phyloP scores from a whole-genome alignment of 805 yeast genomes.

The Ogataea salicorniae region DNA sequence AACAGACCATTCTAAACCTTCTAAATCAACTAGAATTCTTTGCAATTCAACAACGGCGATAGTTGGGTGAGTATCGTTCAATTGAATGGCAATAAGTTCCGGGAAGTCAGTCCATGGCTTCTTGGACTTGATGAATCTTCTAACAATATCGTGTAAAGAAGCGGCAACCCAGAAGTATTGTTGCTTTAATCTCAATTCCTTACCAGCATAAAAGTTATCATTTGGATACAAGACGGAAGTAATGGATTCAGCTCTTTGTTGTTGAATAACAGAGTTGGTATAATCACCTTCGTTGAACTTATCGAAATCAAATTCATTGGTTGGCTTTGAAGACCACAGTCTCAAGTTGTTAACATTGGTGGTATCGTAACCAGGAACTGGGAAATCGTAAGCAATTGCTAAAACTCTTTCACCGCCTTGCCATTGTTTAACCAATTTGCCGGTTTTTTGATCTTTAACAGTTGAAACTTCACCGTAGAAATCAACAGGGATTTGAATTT shows the following conservation, averaged over 20 bases:
- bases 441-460: conserved; percentile 45
- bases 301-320: conserved; percentile 84
- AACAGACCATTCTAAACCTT: conserved; percentile 71
- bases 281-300: conserved; percentile 92
- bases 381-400: conserved; percentile 88
- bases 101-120: conserved; percentile 80
- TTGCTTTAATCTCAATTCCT: conserved; percentile 87
- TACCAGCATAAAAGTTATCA: conserved; percentile 87
- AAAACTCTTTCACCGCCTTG: conserved; percentile 83
- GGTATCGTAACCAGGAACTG: conserved; percentile 86
- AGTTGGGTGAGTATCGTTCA: conserved; percentile 94
- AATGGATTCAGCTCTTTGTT: conserved; percentile 86
- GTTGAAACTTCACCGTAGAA: conserved; percentile 79
- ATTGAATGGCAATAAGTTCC: conserved; percentile 83
- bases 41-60: conserved; percentile 86
- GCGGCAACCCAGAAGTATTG: conserved; percentile 98
- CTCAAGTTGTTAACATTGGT: conserved; percentile 82
- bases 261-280: conserved; percentile 73
- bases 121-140: conserved; percentile 78
- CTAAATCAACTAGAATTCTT: conserved; percentile 79
- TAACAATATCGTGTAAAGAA: conserved; percentile 81
- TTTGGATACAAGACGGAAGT: conserved; percentile 92
- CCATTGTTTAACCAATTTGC: conserved; percentile 64
- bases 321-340: conserved; percentile 86
- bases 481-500: conserved; percentile 84